Evolutionary conservation across 2,329 filamentous ascomycete species (phyloP).

Genomic region (Calonectria hawksworthii): DNA sequence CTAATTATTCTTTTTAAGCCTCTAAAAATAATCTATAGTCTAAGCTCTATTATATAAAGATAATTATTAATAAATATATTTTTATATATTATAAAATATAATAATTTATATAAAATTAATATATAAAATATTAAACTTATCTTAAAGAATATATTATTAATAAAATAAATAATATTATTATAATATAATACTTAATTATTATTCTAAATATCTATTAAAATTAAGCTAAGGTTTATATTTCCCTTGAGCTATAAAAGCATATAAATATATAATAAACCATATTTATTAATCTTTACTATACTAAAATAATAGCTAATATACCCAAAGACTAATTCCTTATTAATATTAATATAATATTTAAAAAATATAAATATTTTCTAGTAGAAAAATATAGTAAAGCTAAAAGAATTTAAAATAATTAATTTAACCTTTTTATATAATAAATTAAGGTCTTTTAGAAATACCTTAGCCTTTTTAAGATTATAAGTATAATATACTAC

Average conservation of each 20-base stretch:
- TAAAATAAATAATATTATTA: not conserved
- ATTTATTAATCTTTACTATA: not conserved
- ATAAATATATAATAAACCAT: conserved; percentile 9
- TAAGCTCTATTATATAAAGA: not conserved
- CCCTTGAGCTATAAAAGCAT: conserved; percentile 8
- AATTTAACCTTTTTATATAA: conserved; percentile 18
- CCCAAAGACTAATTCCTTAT: not conserved
- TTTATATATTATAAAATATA: not conserved
- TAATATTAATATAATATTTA: conserved; percentile 13
- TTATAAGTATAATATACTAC: conserved; percentile 8
- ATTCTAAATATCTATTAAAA: not conserved
- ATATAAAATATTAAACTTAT: no score
- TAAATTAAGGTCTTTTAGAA: not conserved
- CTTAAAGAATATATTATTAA: conserved; percentile 17
- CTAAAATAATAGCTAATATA: not conserved
- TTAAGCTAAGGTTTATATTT: not conserved
- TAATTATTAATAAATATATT: not conserved
- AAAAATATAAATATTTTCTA: conserved; percentile 4
- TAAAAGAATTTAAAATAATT: conserved; percentile 7
- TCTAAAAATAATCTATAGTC: not conserved
- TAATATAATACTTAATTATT: not conserved
- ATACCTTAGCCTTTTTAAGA: not conserved
- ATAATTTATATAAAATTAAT: no score
- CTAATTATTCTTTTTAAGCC: not conserved
- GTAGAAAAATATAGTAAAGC: conserved; percentile 18